Evolutionary conservation across 2,329 filamentous ascomycete species (phyloP).

Genomic region (Trichoderma sp.): DNA sequence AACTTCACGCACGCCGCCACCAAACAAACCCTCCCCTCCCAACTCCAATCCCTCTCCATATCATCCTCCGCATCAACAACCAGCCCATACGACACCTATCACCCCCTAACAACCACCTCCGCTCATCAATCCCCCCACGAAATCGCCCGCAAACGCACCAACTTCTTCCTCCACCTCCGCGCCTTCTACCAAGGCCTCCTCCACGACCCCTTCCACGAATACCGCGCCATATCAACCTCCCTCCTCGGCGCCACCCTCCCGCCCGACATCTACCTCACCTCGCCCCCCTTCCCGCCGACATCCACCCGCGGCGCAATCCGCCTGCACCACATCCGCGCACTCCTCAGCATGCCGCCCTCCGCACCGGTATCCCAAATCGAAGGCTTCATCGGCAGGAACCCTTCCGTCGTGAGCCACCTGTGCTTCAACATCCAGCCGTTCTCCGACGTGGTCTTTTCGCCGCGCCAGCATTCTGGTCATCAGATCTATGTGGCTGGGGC

Average conservation of each 20-base stretch:
- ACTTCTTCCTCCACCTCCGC: not conserved
- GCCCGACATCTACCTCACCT: constrained; percentile 2
- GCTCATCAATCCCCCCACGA: not conserved
- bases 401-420: constrained; percentile 33
- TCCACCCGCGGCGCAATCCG: constrained; percentile 1
- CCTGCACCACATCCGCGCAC: constrained; percentile 27
- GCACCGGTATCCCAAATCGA: constrained; percentile 23
- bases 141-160: not conserved
- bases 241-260: constrained; percentile 1
- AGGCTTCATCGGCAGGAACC: constrained; percentile 31
- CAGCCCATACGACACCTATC: no score
- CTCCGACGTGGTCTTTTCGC: constrained; percentile 7
- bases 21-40: no score
- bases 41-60: not conserved
- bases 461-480: not conserved
- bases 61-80: not conserved
- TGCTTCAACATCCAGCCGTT: not conserved
- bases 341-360: constrained; percentile 26
- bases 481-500: no score
- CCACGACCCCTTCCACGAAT: constrained; percentile 10
- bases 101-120: not conserved
- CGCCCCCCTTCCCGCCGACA: constrained; percentile 3
- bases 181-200: not conserved
- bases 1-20: no score
- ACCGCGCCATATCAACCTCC: not conserved